Evolutionary conservation across 495 filamentous ascomycete genomes (phyloP).

Genomic region (Glutinoglossum americanum): DNA sequence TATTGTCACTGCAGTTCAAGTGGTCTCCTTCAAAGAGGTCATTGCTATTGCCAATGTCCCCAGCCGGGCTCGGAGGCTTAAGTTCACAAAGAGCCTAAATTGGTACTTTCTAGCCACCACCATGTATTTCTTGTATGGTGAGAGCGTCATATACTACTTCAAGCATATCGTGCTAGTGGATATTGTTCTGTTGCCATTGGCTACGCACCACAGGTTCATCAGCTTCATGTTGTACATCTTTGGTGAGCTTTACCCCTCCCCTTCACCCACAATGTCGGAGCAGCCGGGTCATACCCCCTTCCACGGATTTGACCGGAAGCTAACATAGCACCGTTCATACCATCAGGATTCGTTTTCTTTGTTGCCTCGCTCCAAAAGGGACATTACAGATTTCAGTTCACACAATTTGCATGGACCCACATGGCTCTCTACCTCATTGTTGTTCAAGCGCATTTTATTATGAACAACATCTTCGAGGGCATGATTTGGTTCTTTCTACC

Average conservation of each 20-base stretch:
- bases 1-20: slow-evolving; percentile 80
- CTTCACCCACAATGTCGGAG: background rate
- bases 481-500: slow-evolving; percentile 99
- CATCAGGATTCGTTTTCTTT: slow-evolving; percentile 89
- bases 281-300: background rate
- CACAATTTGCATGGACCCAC: slow-evolving; percentile 97
- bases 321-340: slow-evolving; percentile 7
- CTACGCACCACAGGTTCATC: slow-evolving; percentile 96
- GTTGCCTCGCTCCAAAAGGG: slow-evolving; percentile 88
- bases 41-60: slow-evolving; percentile 94
- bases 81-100: slow-evolving; percentile 86
- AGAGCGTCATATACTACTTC: slow-evolving; percentile 99
- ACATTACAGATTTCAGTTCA: slow-evolving; percentile 95
- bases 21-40: slow-evolving; percentile 97
- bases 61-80: slow-evolving; percentile 70
- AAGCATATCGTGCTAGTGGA: slow-evolving; percentile 96
- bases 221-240: slow-evolving; percentile 95
- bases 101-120: slow-evolving; percentile 98
- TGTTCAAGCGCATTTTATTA: slow-evolving; percentile 95
- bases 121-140: slow-evolving; percentile 98
- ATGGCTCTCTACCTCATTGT: slow-evolving; percentile 98
- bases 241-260: slow-evolving; percentile 31
- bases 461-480: slow-evolving; percentile 99
- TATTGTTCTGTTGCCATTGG: slow-evolving; percentile 72
- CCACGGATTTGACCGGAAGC: slow-evolving; percentile 4